These are phyloP conservation scores for Psidium friedrichsthalianum DNA, from an alignment of 345 rosid species.

Conservation along the genomic window DNA sequence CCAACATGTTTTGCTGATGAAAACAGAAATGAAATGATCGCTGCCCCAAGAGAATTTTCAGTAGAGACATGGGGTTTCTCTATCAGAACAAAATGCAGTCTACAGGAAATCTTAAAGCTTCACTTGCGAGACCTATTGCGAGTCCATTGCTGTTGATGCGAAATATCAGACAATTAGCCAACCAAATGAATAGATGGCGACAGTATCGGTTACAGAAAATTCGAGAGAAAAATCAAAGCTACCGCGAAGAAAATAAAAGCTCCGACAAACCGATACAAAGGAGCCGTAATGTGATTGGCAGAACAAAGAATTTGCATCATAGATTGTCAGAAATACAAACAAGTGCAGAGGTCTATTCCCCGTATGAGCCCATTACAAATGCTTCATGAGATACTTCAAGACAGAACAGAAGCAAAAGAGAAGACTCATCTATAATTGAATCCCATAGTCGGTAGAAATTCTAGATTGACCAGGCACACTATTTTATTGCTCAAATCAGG, in stretches of 20 bases:
- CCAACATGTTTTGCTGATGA: not conserved
- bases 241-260: not conserved
- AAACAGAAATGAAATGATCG: not conserved
- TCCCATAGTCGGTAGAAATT: not conserved
- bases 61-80: not conserved
- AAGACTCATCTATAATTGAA: not conserved
- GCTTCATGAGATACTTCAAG: not conserved
- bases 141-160: not conserved
- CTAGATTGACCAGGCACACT: not conserved
- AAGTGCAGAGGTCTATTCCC: not conserved
- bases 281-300: not conserved
- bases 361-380: not conserved
- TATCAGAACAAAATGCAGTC: not conserved
- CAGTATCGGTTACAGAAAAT: not conserved
- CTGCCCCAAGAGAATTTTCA: not conserved
- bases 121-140: not conserved
- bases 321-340: not conserved
- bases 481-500: not conserved
- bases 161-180: not conserved
- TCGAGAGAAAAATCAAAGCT: not conserved
- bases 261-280: not conserved
- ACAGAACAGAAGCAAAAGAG: not conserved
- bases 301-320: not conserved
- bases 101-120: not conserved
- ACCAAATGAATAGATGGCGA: not conserved